Evolutionary conservation across 306 rosid genomes (phyloP), one percentile per base, ranked within the genome.

Genomic region (Rosa rugosa): DNA sequence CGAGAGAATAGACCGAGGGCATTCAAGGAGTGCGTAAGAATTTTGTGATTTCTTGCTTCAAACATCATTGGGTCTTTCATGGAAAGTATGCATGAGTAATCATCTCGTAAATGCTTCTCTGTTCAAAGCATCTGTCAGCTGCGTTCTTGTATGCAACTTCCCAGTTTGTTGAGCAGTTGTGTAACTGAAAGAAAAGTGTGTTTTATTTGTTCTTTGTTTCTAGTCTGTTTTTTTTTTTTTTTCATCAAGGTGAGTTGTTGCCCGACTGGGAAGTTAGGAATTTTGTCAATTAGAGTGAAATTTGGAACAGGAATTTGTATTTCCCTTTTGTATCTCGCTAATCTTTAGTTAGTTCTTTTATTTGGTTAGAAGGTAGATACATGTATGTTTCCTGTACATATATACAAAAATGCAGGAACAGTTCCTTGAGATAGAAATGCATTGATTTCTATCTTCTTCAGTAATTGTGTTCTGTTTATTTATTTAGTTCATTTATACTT

Each of bases 321-420:
- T 11, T 36, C 3, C 44, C 36, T 31, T 16, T 36, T 64, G 69
- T 31, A 31, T 31, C 11, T 64, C 45, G 42, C 13, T 36, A 13
- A 8, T n/a, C n/a, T n/a, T 66, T 63, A 14, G 23, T 34, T 16
- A 0, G 46, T 16, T 17, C 18, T 36, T 34, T 34, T 6, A 65
- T 34, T 34, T 34, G n/a, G 4, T 36, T 14, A 60, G 38, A 25
- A 60, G 40, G 40, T 17, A 36, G 14, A 17, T 36, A 66, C 45
- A 38, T 16, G 47, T 38, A 66, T 14, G 47, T 65, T 65, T 65
- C 46, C 45, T 36, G 25, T 66, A 66, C 25, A 66, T 63, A 63
- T 63, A 63, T 66, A 66, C 71, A 66, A 66, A 36, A 66, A 66
- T 16, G 46, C 71, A 34, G 71, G 71, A 66, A 66, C 8, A 14